Evolutionary conservation across 1,284 basidiomycete species (phyloP).

Genomic region (Trametes pubescens): DNA sequence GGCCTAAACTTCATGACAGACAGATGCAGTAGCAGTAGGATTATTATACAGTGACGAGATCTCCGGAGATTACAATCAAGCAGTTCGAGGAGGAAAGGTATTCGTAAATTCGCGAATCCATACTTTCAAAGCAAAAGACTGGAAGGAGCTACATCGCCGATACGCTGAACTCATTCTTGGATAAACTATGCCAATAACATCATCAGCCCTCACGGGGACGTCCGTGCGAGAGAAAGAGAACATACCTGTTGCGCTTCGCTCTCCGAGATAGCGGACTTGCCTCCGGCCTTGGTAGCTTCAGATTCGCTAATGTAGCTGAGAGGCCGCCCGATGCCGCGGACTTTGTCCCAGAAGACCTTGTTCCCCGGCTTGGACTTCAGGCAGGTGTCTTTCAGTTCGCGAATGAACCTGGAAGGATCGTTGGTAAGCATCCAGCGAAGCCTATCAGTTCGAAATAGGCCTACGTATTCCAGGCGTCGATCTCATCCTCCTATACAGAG

Average conservation of each 20-base stretch:
- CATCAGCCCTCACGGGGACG: neutral
- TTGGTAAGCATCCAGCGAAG: conserved; percentile 5
- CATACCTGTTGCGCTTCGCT: conserved; percentile 33
- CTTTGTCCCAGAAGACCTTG: conserved; percentile 66
- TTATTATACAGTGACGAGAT: too few relatives aligned
- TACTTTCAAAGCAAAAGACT: too few relatives aligned
- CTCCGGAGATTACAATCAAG: too few relatives aligned
- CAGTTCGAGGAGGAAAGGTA: too few relatives aligned
- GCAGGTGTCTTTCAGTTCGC: conserved; percentile 63
- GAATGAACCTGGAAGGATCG: conserved; percentile 58
- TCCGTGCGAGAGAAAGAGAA: neutral
- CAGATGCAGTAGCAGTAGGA: too few relatives aligned
- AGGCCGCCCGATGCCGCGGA: conserved; percentile 57
- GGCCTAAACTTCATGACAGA: too few relatives aligned
- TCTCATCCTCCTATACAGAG: conserved; percentile 71
- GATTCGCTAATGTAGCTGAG: conserved; percentile 69
- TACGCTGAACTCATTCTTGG: conserved; percentile 4
- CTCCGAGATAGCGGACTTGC: conserved; percentile 62
- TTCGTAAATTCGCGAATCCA: too few relatives aligned
- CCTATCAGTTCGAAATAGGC: conserved; percentile 38
- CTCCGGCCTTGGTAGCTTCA: conserved; percentile 67
- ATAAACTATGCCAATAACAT: conserved; percentile 1
- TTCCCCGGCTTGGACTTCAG: conserved; percentile 61
- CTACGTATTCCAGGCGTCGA: conserved; percentile 80
- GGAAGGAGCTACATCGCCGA: too few relatives aligned